Percentiles rank a stretch among this genome's conserved stretches.
These are phyloP conservation scores for Plenodomus biglobosus DNA, from an alignment of 2,329 filamentous ascomycete genomes.

Conservation along the genomic window DNA sequence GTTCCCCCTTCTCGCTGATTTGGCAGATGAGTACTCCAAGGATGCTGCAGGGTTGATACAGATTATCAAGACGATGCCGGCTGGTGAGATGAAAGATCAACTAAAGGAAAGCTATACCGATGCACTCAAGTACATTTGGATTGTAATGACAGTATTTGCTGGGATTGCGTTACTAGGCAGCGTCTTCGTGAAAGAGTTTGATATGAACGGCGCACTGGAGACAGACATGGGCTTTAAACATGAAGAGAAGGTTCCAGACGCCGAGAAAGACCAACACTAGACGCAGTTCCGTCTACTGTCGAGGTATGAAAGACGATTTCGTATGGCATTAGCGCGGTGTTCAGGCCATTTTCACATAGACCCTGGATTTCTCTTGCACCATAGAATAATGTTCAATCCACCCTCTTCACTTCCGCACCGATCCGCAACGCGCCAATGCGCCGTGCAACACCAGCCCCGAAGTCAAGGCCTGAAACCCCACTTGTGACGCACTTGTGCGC, in stretches of 20 bases:
- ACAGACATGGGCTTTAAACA: slow-evolving; percentile 53
- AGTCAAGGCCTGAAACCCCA: neutral
- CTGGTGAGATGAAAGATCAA: slow-evolving; percentile 49
- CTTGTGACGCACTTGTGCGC: neutral
- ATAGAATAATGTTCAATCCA: neutral
- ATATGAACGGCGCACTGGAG: slow-evolving; percentile 51
- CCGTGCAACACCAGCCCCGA: slow-evolving; percentile 7
- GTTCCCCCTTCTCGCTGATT: slow-evolving; percentile 52
- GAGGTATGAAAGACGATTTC: too few species aligned
- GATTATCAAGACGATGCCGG: slow-evolving; percentile 58
- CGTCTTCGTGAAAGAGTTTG: slow-evolving; percentile 52
- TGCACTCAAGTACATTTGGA: slow-evolving; percentile 58
- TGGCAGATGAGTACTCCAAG: slow-evolving; percentile 54
- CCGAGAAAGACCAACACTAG: slow-evolving; percentile 18
- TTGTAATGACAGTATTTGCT: slow-evolving; percentile 57
- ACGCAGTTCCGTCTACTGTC: too few species aligned
- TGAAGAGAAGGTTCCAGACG: slow-evolving; percentile 33
- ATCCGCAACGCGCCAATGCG: neutral
- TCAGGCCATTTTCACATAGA: neutral
- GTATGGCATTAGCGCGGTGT: neutral
- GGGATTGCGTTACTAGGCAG: slow-evolving; percentile 55
- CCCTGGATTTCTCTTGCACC: neutral
- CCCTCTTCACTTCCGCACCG: neutral
- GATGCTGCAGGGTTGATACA: slow-evolving; percentile 62
- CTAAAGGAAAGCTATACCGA: slow-evolving; percentile 54